phyloP scores from a whole-genome alignment of 139 green algal genomes.

The Chlamydomonas incerta region DNA sequence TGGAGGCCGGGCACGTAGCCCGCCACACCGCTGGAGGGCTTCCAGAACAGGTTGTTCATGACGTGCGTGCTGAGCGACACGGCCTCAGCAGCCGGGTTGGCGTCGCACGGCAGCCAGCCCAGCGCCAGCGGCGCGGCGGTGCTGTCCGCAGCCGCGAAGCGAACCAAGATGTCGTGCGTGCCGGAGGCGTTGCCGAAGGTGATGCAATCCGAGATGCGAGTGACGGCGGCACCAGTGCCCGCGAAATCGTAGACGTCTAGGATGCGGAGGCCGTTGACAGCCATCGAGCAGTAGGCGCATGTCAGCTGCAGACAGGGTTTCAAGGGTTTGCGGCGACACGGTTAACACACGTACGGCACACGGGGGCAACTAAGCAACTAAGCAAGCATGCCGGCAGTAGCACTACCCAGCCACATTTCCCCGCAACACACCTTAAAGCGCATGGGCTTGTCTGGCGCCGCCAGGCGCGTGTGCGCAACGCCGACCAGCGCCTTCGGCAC shows the following conservation, averaged over 20 bases:
- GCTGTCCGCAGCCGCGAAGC: background rate
- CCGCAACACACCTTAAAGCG: background rate
- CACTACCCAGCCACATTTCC: too few species aligned
- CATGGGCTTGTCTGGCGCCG: background rate
- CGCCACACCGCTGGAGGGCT: background rate
- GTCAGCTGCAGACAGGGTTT: conserved; percentile 15
- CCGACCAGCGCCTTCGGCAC: background rate
- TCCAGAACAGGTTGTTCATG: background rate
- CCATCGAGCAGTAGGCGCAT: background rate
- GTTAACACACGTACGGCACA: too few species aligned
- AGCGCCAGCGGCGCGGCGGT: background rate
- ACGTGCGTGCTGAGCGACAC: background rate
- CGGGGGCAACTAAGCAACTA: too few species aligned
- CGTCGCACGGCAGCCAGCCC: background rate
- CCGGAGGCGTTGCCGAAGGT: background rate
- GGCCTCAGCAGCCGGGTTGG: too few species aligned
- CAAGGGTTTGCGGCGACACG: too few species aligned
- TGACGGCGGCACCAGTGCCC: background rate
- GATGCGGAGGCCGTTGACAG: background rate
- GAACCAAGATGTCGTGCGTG: background rate
- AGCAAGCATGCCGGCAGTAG: too few species aligned
- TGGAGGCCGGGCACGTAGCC: background rate
- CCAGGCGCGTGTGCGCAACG: background rate
- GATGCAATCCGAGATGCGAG: background rate
- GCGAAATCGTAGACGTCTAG: background rate